Conservation (phyloP, 768 basidiomycete genomes). For the Galerina marginata region DNA sequence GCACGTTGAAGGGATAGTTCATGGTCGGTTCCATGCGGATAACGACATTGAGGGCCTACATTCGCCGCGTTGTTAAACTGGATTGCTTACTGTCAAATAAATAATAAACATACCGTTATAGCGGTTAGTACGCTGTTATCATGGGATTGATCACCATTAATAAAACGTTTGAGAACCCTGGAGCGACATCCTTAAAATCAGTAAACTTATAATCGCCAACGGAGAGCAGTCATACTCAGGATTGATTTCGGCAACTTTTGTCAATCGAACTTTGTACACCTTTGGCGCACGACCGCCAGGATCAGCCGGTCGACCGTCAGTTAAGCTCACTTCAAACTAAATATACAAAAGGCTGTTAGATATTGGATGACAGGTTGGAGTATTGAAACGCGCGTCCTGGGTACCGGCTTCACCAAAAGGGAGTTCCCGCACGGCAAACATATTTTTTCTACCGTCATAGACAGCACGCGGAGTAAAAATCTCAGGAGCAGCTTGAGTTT, state of each 20-base stretch:
- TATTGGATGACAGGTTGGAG: neutral
- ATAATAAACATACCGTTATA: conserved; percentile 54
- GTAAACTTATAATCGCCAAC: neutral
- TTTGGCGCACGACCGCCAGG: conserved; percentile 54
- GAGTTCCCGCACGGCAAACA: conserved; percentile 65
- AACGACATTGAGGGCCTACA: conserved; percentile 76
- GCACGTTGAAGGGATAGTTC: conserved; percentile 74
- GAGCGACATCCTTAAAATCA: neutral
- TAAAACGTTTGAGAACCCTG: conserved; percentile 68
- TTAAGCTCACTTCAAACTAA: conserved; percentile 68
- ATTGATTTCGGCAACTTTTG: conserved; percentile 54
- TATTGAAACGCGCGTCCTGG: conserved; percentile 52
- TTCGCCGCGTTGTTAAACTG: neutral
- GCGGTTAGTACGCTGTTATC: conserved; percentile 70
- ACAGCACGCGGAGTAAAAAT: conserved; percentile 76
- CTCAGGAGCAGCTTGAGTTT: conserved; percentile 58
- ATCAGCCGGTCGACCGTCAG: conserved; percentile 37
- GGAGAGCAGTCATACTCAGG: conserved; percentile 30
- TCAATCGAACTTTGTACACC: conserved; percentile 68
- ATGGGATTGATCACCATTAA: conserved; percentile 66
- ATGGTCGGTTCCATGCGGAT: conserved; percentile 80
- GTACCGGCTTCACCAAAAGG: conserved; percentile 58
- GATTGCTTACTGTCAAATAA: neutral
- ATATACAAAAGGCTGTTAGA: conserved; percentile 1
- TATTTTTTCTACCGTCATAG: conserved; percentile 83